Evolutionary conservation across 2,329 filamentous ascomycete genomes (phyloP), one percentile per base, ranked within the genome.

Genomic region (Hymenoscyphus salicellus): DNA sequence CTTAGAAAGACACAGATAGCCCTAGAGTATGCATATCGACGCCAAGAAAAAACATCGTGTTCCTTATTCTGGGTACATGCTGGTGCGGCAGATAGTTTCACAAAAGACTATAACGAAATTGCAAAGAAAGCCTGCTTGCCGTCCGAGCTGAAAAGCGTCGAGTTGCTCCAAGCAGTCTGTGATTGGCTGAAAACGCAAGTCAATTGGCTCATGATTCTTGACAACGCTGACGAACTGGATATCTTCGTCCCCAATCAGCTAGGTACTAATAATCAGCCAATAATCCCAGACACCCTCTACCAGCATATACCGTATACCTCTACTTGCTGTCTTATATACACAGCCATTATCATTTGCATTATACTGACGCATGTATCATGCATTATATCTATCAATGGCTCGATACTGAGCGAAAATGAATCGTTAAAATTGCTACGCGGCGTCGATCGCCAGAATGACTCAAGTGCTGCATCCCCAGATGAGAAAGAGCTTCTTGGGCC

Each of bases 21-120:
- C 1, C 67, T 78, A 3, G 71, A 77, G 14, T 79, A 75, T 63
- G 76, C 75, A 1, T 76, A 77, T 62, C 59, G 61, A 5, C 69
- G 70, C 61, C 65, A 67, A 64, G 63, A 65, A n/a, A 16, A 65
- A 5, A 67, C 71, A 11, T 55, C 63, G 0, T 75, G 74, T 60
- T 77, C 74, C 0, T 69, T 79, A 1, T 77, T 79, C 63, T 79
- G 75, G 77, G 74, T 79, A 1, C 75, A 77, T 62, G 77, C 77
- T 11, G 72, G 77, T 59, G 75, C 62, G 58, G 66, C 73, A 38
- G 69, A 71, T 11, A 77, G 73, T 2, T 77, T 79, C 59, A 55
- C 63, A 1, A 68, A 73, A 10, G 74, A 74, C 63, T 78, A 76
- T 52, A 72, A 69, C 55, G 62, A 58, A 0, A 76, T 79, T 49